phyloP scores from a whole-genome alignment of 805 yeast species.

The Teunomyces panamensis region DNA sequence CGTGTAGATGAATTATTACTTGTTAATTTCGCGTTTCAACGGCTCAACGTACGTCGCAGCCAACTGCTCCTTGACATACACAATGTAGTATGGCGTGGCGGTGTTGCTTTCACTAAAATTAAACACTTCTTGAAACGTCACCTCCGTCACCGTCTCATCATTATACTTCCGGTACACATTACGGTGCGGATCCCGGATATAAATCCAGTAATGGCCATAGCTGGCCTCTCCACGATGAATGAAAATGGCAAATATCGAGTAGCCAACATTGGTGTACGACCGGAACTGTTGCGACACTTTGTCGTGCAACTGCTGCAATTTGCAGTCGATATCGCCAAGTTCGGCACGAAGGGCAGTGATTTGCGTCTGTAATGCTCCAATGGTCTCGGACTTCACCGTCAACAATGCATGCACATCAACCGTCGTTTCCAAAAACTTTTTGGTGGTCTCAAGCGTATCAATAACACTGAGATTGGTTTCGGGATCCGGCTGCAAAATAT shows the following conservation, averaged over 20 bases:
- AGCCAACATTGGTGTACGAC: conserved; percentile 61
- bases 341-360: conserved; percentile 47
- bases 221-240: conserved; percentile 95
- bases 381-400: conserved; percentile 43
- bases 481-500: conserved; percentile 41
- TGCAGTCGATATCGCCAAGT: conserved; percentile 37
- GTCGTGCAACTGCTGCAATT: conserved; percentile 43
- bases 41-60: conserved; percentile 60
- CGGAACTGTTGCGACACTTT: conserved; percentile 61
- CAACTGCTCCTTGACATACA: conserved; percentile 67
- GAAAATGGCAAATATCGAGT: conserved; percentile 84
- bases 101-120: conserved; percentile 67
- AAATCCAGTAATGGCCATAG: conserved; percentile 97
- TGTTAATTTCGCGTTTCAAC: conserved; percentile 45
- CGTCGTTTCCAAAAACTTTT: conserved; percentile 50
- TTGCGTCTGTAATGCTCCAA: conserved; percentile 46
- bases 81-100: conserved; percentile 93
- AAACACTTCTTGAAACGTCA: conserved; percentile 59
- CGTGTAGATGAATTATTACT: not conserved
- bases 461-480: conserved; percentile 30
- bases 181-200: conserved; percentile 71
- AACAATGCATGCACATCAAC: conserved; percentile 31
- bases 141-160: conserved; percentile 92
- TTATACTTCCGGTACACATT: conserved; percentile 83
- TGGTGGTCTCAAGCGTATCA: conserved; percentile 51